A percentile compares a stretch with the other conserved stretches of the same genome.
Conservation (phyloP, 2,329 filamentous ascomycete species). For the Botrytis porri region DNA sequence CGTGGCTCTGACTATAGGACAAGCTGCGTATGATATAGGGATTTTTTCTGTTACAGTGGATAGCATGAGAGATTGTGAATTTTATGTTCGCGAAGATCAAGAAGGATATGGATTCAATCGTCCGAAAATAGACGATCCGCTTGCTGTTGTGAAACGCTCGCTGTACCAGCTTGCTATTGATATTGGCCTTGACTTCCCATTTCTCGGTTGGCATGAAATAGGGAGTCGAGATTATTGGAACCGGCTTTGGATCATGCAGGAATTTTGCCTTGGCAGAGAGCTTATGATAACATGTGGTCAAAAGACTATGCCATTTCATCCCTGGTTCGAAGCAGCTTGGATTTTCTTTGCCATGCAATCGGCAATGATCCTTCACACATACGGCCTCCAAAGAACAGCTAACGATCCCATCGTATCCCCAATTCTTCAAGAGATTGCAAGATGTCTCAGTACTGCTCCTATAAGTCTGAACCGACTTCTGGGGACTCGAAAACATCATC, state of each 20-base stretch:
- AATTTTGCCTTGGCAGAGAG: constrained; percentile 19
- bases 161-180: constrained; percentile 15
- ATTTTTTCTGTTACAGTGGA: constrained; percentile 7
- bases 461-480: background rate
- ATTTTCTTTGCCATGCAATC: constrained; percentile 17
- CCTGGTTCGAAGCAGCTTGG: constrained; percentile 9
- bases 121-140: constrained; percentile 1
- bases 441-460: background rate
- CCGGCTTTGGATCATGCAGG: constrained; percentile 23
- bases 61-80: constrained; percentile 2
- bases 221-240: constrained; percentile 19
- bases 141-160: background rate
- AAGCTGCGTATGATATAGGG: constrained; percentile 14
- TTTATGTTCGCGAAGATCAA: constrained; percentile 6
- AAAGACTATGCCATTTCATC: constrained; percentile 5
- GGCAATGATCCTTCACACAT: background rate
- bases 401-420: background rate
- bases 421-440: background rate
- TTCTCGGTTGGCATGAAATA: constrained; percentile 6
- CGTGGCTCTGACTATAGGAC: constrained; percentile 5
- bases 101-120: constrained; percentile 5
- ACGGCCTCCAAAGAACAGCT: background rate
- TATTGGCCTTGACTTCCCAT: constrained; percentile 13
- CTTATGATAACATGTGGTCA: constrained; percentile 16
- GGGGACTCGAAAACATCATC: constrained; percentile 17